Evolutionary conservation across 352 stramenopile species (phyloP).

Genomic region (Phytopythium boreale): DNA sequence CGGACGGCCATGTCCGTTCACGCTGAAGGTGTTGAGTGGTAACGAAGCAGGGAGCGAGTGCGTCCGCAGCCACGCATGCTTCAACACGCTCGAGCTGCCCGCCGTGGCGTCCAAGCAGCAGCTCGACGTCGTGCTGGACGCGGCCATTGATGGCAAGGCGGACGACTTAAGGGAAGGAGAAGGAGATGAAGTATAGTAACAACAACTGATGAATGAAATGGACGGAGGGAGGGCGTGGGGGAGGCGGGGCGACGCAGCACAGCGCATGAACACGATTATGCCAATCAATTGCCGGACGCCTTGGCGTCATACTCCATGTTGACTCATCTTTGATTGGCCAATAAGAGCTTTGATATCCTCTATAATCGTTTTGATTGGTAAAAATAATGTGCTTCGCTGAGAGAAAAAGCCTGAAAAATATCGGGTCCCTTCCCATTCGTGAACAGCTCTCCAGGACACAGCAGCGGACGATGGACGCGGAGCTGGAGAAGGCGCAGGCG

Average conservation of each 20-base stretch:
- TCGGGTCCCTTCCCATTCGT: background rate
- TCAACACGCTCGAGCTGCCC: conserved; percentile 93
- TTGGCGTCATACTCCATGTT: background rate
- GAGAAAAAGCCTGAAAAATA: background rate
- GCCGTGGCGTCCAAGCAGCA: conserved; percentile 87
- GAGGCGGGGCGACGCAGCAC: background rate
- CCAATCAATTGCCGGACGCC: background rate
- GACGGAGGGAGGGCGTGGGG: background rate
- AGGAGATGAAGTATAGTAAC: background rate
- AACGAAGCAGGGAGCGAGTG: conserved; percentile 25
- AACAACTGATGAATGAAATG: background rate
- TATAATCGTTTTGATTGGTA: background rate
- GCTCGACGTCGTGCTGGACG: conserved; percentile 48
- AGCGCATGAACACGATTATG: background rate
- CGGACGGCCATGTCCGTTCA: conserved; percentile 68
- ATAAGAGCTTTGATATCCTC: background rate
- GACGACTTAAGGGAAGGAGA: conserved; percentile 17
- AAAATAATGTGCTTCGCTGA: background rate
- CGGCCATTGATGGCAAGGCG: conserved; percentile 47
- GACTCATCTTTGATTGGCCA: background rate
- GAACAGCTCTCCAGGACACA: background rate
- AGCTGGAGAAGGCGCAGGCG: conserved; percentile 46
- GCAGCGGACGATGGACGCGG: conserved; percentile 16
- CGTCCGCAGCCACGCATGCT: conserved; percentile 70
- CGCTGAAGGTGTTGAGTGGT: conserved; percentile 39